Conservation (phyloP, 2,329 filamentous ascomycete genomes). For the Madurella mycetomatis region DNA sequence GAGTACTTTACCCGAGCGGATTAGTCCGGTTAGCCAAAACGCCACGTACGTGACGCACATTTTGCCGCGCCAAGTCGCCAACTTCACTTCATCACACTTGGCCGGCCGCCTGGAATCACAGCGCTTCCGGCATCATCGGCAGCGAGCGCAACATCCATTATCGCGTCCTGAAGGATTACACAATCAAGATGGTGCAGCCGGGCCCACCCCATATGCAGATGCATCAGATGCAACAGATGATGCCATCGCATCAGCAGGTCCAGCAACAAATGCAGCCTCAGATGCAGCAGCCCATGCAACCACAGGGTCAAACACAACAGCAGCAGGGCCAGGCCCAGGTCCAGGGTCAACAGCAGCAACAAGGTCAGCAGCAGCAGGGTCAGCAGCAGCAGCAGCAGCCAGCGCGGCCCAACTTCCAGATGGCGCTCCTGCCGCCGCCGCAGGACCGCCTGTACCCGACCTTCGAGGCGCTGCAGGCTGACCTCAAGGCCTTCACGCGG, state of each 20-base stretch:
- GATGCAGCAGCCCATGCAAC: slow-evolving; percentile 2
- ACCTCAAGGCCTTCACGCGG: slow-evolving; percentile 26
- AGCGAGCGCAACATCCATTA: not conserved
- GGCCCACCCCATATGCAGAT: slow-evolving; percentile 2
- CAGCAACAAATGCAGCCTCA: slow-evolving; percentile 1
- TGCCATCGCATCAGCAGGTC: too few relatives aligned
- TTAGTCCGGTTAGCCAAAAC: slow-evolving; percentile 14
- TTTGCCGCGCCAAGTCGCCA: slow-evolving; percentile 4
- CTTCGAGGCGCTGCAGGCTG: slow-evolving; percentile 22
- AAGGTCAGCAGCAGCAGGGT: not conserved
- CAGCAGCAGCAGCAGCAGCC: slow-evolving; percentile 4
- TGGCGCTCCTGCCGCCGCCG: slow-evolving; percentile 28
- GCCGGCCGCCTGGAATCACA: not conserved
- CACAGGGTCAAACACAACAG: not conserved
- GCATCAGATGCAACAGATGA: not conserved
- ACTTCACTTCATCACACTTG: not conserved
- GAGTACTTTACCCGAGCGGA: not conserved
- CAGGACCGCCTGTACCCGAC: slow-evolving; percentile 28
- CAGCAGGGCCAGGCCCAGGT: not conserved
- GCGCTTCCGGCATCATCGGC: slow-evolving; percentile 1
- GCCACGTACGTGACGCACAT: slow-evolving; percentile 7
- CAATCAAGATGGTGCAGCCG: slow-evolving; percentile 4
- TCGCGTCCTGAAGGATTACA: not conserved
- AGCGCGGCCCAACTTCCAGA: slow-evolving; percentile 25
- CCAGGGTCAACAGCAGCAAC: slow-evolving; percentile 5